These are phyloP conservation scores for Pholiota molesta DNA, from an alignment of 768 basidiomycete genomes.

Conservation along the genomic window DNA sequence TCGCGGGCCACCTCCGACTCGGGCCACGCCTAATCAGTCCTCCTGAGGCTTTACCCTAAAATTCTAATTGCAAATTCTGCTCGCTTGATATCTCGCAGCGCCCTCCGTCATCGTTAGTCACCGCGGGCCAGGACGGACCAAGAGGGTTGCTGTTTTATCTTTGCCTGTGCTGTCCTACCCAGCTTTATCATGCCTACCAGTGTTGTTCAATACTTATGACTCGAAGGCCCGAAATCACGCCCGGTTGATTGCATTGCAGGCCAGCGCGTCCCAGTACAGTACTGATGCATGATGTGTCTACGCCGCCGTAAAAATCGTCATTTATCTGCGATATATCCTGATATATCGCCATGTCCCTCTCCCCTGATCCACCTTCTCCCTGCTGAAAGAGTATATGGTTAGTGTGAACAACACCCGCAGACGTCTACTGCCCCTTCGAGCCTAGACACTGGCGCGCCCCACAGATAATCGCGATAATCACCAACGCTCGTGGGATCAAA, in stretches of 20 bases:
- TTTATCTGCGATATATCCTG: not conserved
- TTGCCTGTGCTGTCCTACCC: not conserved
- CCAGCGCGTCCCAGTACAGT: not conserved
- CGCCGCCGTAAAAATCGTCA: not conserved
- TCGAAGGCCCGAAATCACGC: not conserved
- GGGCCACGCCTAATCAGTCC: not conserved
- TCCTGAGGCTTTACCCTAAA: not conserved
- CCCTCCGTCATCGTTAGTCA: not conserved
- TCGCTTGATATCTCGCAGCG: not conserved
- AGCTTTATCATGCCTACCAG: not conserved
- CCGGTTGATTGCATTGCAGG: not conserved
- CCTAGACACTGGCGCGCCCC: not conserved
- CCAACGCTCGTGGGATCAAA: not conserved
- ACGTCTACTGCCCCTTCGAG: not conserved
- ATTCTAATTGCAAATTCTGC: not conserved
- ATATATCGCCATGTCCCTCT: not conserved
- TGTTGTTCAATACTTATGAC: not conserved
- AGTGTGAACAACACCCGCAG: not conserved
- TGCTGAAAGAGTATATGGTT: too few species aligned
- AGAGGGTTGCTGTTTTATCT: not conserved
- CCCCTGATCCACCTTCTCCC: not conserved
- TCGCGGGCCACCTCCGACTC: not conserved
- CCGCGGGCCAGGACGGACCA: too few species aligned
- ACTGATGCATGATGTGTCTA: not conserved
- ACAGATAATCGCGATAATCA: conserved; percentile 1